Evolutionary conservation across 2,329 filamentous ascomycete genomes (phyloP).

Genomic region (Botryotinia globosa): DNA sequence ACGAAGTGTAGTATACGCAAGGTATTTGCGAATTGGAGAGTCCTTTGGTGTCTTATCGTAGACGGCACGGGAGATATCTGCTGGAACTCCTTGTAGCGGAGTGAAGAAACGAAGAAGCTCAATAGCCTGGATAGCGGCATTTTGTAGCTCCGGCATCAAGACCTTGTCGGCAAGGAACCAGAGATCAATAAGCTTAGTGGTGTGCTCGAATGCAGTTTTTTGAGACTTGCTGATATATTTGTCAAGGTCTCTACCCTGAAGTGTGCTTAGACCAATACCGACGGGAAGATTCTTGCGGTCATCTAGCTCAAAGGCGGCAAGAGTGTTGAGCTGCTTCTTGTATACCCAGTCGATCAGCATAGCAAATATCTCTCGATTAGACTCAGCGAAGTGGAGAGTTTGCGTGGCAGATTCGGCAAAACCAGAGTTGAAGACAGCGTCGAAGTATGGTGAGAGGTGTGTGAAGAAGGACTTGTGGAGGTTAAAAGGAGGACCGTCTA

Average conservation of each 20-base stretch:
- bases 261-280: neutral
- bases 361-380: neutral
- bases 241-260: neutral
- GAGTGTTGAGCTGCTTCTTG: neutral
- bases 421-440: slow-evolving; percentile 11
- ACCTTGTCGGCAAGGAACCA: slow-evolving; percentile 10
- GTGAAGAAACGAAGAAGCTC: neutral
- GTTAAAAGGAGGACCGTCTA: neutral
- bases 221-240: neutral
- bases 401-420: slow-evolving; percentile 17
- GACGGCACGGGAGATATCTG: neutral
- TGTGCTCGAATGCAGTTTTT: neutral
- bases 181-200: neutral
- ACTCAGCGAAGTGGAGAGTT: neutral
- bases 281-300: neutral
- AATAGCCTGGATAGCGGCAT: neutral
- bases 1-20: neutral
- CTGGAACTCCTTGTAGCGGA: neutral
- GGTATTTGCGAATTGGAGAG: neutral
- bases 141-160: slow-evolving; percentile 1
- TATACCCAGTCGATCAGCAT: slow-evolving; percentile 4
- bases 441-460: slow-evolving; percentile 16
- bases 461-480: slow-evolving; percentile 14
- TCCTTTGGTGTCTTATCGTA: neutral
- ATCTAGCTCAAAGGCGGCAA: neutral